Base-by-base conservation (phyloP, 306 rosid genomes). In the Leucaena leucocephala region DNA sequence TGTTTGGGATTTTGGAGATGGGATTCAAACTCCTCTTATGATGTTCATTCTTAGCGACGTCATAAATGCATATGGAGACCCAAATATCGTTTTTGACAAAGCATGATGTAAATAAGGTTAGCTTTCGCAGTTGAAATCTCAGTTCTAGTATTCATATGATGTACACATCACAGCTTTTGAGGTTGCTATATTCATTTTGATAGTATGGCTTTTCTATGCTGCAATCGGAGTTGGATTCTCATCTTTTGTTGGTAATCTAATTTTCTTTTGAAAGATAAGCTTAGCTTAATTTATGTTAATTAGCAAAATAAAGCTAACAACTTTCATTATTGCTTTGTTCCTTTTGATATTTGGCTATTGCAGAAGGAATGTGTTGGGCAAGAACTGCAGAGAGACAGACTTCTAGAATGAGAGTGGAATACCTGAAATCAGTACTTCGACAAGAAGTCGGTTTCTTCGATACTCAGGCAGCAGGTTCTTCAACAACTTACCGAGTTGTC, bases 361-460 rank as follows among this genome's bases (percentile, higher is more conserved):
- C 96, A 94, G 97, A 92, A 83, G 97, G 93, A 72, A 42, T 88
- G 68, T 94, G 98, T 78, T 91, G 98, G 97, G 76, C 97, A 75
- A 86, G 97, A 84, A 94, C 97, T 16, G 92, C 97, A 0, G 93
- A 94, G 86, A 92, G 97, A 79, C 98, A 94, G 80, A 89, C 95
- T 54, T 89, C 97, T 3, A 81, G 85, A 87, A 92, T 92, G 92
- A 87, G 94, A 87, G 76, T 85, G 82, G 91, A 92, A 72, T 94
- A 88, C 80, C 76, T 94, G 68, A 94, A 87, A 87, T 86, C 98
- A 49, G 95, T 92, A 34, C 97, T 94, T 49, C 84, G 93, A 88
- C 97, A 91, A 89, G 97, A 94, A 80, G 97, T 91, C 70, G 87
- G 92, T 43, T 92, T 89, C 90, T 94, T 88, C 81, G 98, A 94